Base-by-base conservation (phyloP, 2,329 filamentous ascomycete genomes). In the Lizonia empirigonia region DNA sequence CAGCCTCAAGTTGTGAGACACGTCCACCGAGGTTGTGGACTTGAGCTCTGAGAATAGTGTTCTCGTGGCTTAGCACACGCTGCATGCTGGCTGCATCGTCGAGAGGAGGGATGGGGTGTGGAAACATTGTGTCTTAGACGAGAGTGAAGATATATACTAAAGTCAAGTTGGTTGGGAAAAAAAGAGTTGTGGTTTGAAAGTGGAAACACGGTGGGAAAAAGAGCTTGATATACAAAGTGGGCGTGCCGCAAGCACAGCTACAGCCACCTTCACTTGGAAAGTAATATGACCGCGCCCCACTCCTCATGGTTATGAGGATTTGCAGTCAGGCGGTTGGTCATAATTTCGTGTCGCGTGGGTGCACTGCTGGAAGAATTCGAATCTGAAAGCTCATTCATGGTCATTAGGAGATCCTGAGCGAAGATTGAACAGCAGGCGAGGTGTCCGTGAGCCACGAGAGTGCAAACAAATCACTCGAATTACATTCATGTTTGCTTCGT, bases 221-320 rank as follows among this genome's bases (percentile, higher is more conserved):
- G 15, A 32, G 19, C 7, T 24, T 32, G 24, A 18, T 37, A 38
- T 38, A 38, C 3, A 12, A 12, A 13, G 22, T n/a, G 6, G 7
- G n/a, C 10, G 9, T 7, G 42, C 26, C 9, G 19, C 34, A 29
- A 36, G 16, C 9, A 9, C 18, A 12, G 12, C 13, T 33, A 26
- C 37, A 10, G 32, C 33, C 22, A 19, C 13, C 20, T 49, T 49
- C 38, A 49, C 38, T 42, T n/a, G 8, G 10, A 6, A 36, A 24
- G 10, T n/a, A 2, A 23, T 10, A 9, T 2, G 24, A 16, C 18
- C n/a, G 2, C 19, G 19, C 18, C 15, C 13, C 7, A 9, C 13
- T 3, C 13, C 7, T 3, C 22, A 6, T 3, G 6, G 9, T 16
- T 16, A 5, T 6, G 13, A n/a, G n/a, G n/a, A n/a, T n/a, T n/a